Conservation (phyloP, 108 stramenopile species). For the Schizochytrium sp. region DNA sequence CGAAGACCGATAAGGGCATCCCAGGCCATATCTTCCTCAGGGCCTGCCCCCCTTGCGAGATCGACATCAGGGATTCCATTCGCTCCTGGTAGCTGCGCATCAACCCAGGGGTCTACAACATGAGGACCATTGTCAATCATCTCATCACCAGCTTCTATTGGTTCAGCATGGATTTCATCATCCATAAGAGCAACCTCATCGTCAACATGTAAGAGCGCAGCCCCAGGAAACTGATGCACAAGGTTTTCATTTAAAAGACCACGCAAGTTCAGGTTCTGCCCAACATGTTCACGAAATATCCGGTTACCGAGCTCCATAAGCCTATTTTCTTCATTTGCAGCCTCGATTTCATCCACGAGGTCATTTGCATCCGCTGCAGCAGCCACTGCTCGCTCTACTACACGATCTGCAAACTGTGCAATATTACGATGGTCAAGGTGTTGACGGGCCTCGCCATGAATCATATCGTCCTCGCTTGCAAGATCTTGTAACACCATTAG, state of each 20-base stretch:
- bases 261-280: not conserved
- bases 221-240: not conserved
- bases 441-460: not conserved
- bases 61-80: not conserved
- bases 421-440: constrained; percentile 38
- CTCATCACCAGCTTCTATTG: not conserved
- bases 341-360: constrained; percentile 33
- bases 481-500: constrained; percentile 47
- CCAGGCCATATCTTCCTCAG: constrained; percentile 48
- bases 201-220: not conserved
- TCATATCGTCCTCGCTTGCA: constrained; percentile 6
- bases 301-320: constrained; percentile 57
- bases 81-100: not conserved
- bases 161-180: not conserved
- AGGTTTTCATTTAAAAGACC: not conserved
- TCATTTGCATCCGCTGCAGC: constrained; percentile 56
- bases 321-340: constrained; percentile 24
- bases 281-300: not conserved
- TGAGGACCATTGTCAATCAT: not conserved
- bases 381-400: constrained; percentile 45
- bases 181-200: not conserved
- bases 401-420: constrained; percentile 36
- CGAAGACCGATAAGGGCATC: constrained; percentile 27
- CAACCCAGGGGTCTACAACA: too few relatives aligned
- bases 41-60: not conserved